Evolutionary conservation across 352 stramenopile genomes (phyloP), one percentile per base, ranked within the genome.

Genomic region (Albugo candida): DNA sequence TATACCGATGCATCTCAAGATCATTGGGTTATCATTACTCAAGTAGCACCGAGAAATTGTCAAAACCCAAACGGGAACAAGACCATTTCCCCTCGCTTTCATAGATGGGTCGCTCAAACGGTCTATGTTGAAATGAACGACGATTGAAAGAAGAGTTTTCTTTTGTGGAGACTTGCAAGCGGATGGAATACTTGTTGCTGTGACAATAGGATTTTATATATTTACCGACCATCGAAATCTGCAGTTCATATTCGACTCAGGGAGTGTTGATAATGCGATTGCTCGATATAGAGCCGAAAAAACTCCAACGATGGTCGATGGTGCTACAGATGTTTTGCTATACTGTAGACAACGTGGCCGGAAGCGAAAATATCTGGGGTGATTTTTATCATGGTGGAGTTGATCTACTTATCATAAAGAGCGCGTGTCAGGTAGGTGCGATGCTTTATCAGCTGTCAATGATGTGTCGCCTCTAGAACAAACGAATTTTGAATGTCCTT

Each of bases 371-470:
- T n/a, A 48, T 58, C 5, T 65, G 60, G 60, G 49, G 44, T 0
- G 57, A 68, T 39, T 47, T 68, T 42, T 68, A 6, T 53, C 47
- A 1, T 13, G 60, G 6, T 63, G 53, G 54, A 58, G 54, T 21
- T 20, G 17, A 19, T 8, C 20, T 19, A 24, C 3, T 10, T 24
- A 10, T 24, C 3, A 43, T 8, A 43, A 3, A 8, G 17, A 43
- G 17, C 17, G 17, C 8, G 3, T 24, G 8, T 8, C 17, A 43
- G 38, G 20, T 19, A 19, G 8, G 3, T 43, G 24, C 24, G 3
- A 8, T 31, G 3, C 24, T 31, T 3, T 31, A 31, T 31, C 24
- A 8, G 38, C 41, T 6, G 36, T 60, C 5, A 45, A 49, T 12
- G 13, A 8, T 2, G 41, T 57, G 4, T 54, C 48, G 11, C 52